These are phyloP conservation scores for Teunomyces stri DNA, from an alignment of 805 yeast genomes.

Conservation along the genomic window DNA sequence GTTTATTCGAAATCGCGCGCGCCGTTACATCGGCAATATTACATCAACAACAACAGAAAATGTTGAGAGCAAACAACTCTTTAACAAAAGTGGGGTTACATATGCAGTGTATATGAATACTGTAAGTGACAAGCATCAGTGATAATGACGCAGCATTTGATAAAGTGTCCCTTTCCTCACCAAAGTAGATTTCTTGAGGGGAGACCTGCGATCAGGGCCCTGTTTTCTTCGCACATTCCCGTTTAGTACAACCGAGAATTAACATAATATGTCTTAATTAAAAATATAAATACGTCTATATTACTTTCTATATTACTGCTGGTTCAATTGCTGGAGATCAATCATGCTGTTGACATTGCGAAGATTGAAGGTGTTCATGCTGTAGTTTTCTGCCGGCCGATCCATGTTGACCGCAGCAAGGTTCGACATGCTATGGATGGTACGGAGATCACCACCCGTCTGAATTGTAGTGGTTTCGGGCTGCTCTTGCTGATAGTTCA, in stretches of 20 bases:
- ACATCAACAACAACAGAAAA: neutral
- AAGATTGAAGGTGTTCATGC: conserved; percentile 13
- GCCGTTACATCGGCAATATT: neutral
- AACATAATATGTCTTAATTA: neutral
- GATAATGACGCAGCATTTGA: too few species aligned
- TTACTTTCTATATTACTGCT: conserved; percentile 2
- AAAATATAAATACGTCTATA: neutral
- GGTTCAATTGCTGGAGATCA: conserved; percentile 24
- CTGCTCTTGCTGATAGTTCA: neutral
- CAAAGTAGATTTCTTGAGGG: too few species aligned
- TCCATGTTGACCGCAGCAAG: conserved; percentile 17
- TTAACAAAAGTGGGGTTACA: too few species aligned
- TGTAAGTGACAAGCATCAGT: too few species aligned
- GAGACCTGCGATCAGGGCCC: too few species aligned
- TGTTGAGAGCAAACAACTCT: neutral
- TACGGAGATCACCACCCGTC: conserved; percentile 15
- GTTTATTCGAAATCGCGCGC: conserved; percentile 1
- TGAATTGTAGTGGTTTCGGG: neutral
- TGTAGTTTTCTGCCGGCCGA: conserved; percentile 4
- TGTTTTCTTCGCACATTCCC: too few species aligned
- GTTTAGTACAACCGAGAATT: too few species aligned
- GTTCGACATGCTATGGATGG: conserved; percentile 29
- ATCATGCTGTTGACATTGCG: conserved; percentile 34
- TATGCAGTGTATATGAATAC: too few species aligned
- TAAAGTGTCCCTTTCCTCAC: too few species aligned